These are phyloP conservation scores for Podila epicladia DNA, from an alignment of 192 early-diverging fungal species.

Conservation along the genomic window DNA sequence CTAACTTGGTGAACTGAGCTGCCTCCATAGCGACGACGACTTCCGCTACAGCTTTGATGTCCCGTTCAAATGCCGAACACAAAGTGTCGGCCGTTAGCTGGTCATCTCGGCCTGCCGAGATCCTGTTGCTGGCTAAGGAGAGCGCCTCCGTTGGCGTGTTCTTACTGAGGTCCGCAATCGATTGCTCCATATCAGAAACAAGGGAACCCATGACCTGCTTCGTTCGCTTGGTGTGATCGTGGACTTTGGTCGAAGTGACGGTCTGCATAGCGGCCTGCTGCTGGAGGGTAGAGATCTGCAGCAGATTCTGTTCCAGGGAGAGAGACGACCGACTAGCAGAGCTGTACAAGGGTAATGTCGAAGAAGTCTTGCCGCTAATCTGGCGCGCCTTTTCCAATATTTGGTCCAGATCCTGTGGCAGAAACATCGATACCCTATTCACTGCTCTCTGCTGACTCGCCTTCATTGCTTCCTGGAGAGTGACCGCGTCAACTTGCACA, in stretches of 20 bases:
- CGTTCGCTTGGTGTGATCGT: background rate
- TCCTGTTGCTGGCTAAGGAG: background rate
- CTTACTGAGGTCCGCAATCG: background rate
- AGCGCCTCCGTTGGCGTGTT: background rate
- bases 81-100: background rate
- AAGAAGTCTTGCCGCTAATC: background rate
- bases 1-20: background rate
- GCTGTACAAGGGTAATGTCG: background rate
- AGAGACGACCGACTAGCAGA: background rate
- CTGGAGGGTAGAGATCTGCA: background rate
- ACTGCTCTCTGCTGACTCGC: background rate
- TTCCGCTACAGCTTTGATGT: background rate
- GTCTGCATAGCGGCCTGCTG: background rate
- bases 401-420: too few species aligned
- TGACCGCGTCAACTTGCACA: slow-evolving; percentile 1
- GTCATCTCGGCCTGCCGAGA: background rate
- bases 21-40: background rate
- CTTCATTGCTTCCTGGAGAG: background rate
- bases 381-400: background rate
- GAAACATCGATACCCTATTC: background rate
- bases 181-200: background rate
- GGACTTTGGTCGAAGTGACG: background rate
- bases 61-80: background rate
- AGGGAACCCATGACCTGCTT: background rate
- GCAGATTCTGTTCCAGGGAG: background rate